phyloP scores from a whole-genome alignment of 2,329 filamentous ascomycete genomes.

The Dryadomyces quercus-mongolicae region DNA sequence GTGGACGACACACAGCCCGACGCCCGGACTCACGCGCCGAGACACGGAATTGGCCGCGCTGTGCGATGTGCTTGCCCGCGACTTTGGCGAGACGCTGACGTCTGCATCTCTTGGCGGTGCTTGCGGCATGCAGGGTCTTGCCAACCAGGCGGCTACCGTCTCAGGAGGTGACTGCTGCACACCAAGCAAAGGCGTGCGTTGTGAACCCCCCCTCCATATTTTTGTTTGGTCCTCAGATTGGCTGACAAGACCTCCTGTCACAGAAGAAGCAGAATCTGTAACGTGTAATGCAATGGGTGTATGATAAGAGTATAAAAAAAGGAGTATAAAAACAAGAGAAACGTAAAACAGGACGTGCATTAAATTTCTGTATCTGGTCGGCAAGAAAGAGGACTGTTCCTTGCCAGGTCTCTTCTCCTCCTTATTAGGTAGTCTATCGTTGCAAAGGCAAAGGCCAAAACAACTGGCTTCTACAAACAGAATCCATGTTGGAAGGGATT shows the following conservation, averaged over 20 bases:
- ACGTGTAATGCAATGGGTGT: too few relatives aligned
- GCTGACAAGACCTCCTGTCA: not conserved
- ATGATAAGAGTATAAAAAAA: too few relatives aligned
- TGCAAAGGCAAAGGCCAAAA: too few relatives aligned
- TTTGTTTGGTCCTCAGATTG: not conserved
- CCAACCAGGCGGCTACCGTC: conserved; percentile 29
- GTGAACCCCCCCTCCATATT: not conserved
- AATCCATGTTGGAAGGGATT: too few relatives aligned
- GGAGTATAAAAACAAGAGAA: too few relatives aligned
- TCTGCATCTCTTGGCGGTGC: not conserved
- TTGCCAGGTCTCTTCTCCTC: too few relatives aligned
- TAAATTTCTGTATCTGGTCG: too few relatives aligned
- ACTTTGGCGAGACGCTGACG: conserved; percentile 38
- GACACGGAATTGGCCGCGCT: conserved; percentile 49
- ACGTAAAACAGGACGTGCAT: too few relatives aligned
- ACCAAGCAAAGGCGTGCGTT: conserved; percentile 22
- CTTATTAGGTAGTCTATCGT: too few relatives aligned
- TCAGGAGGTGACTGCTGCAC: conserved; percentile 44
- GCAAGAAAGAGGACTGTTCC: too few relatives aligned
- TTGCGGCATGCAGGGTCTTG: conserved; percentile 29
- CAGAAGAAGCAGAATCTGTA: not conserved
- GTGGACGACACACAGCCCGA: conserved; percentile 61
- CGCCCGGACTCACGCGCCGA: conserved; percentile 46
- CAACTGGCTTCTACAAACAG: too few relatives aligned
- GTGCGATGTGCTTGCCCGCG: conserved; percentile 46